Evolutionary conservation across 768 basidiomycete species (phyloP).

Genomic region (Tulasnella sp.): DNA sequence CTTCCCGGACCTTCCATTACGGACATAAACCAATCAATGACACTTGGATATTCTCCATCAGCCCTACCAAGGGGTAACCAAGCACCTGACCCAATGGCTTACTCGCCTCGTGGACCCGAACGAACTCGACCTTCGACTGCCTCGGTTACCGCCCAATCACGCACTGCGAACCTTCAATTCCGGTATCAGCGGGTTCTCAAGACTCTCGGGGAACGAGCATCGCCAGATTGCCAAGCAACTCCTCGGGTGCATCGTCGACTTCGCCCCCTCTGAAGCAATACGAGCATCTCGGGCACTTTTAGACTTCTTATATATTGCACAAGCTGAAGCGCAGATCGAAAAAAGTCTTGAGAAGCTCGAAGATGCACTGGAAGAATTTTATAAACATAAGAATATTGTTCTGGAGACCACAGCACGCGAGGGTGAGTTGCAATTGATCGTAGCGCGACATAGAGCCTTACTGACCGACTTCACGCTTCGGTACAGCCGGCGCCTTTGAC

Average conservation of each 20-base stretch:
- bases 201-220: background rate
- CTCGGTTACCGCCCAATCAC: background rate
- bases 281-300: background rate
- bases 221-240: background rate
- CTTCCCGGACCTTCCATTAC: background rate
- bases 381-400: background rate
- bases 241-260: constrained; percentile 9
- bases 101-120: background rate
- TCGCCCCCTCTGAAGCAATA: background rate
- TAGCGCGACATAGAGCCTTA: background rate
- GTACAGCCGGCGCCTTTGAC: constrained; percentile 16
- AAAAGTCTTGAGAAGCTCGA: background rate
- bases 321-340: background rate
- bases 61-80: background rate
- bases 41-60: background rate
- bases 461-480: background rate
- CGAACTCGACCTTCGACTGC: background rate
- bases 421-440: constrained; percentile 3
- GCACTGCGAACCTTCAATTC: background rate
- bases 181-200: background rate
- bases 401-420: background rate
- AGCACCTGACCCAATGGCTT: constrained; percentile 18
- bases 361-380: background rate
- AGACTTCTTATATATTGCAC: background rate
- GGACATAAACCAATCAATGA: background rate